Percentiles rank a stretch among this genome's conserved stretches.
Conservation (phyloP, 805 yeast species). For the Candida morakotiae region DNA sequence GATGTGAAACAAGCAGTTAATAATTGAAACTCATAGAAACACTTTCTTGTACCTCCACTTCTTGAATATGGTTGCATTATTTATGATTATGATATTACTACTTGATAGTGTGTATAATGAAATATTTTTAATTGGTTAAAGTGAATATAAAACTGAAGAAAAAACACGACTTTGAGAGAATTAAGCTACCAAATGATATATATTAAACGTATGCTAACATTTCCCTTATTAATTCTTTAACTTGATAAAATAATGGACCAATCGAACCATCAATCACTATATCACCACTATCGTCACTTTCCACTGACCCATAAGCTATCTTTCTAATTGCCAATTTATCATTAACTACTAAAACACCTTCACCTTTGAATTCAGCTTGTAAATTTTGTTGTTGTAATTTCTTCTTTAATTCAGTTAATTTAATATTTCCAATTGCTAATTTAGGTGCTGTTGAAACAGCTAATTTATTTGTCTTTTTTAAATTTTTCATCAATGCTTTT, state of each 20-base stretch:
- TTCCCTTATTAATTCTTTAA: conserved; percentile 64
- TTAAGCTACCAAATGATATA: background rate
- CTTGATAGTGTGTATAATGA: conserved; percentile 1
- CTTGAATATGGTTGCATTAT: conserved; percentile 46
- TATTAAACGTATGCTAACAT: conserved; percentile 68
- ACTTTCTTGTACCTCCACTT: conserved; percentile 45
- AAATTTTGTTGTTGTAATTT: conserved; percentile 55
- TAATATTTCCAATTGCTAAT: conserved; percentile 83
- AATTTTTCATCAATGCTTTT: conserved; percentile 5
- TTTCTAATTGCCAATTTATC: conserved; percentile 72
- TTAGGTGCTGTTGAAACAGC: conserved; percentile 24
- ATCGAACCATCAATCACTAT: conserved; percentile 82
- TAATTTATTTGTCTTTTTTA: background rate
- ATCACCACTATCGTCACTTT: conserved; percentile 64
- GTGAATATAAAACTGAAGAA: background rate
- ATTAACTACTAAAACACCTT: conserved; percentile 86
- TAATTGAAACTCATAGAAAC: conserved; percentile 45
- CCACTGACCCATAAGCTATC: conserved; percentile 36
- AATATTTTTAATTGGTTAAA: conserved; percentile 11
- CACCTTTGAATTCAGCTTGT: conserved; percentile 85
- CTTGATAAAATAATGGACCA: conserved; percentile 71
- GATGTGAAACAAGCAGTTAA: conserved; percentile 42
- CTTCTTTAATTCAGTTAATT: conserved; percentile 73
- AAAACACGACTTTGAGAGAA: background rate
- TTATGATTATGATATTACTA: background rate